Base-by-base conservation (phyloP, 306 rosid species). In the Casuarina equisetifolia region DNA sequence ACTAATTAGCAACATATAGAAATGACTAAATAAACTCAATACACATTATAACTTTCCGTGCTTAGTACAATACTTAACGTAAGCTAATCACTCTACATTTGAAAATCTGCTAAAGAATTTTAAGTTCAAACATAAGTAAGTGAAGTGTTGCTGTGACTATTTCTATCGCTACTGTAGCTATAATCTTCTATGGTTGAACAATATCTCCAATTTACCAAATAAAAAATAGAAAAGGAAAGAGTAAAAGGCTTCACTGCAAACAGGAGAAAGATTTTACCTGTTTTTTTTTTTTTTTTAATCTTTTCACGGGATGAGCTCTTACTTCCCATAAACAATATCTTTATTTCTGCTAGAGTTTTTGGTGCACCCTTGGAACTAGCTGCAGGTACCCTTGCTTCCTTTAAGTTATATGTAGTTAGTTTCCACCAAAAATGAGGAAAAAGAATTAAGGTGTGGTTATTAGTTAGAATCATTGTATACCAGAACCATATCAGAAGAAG, bases 351-450 rank as follows among this genome's bases (percentile, higher is more conserved):
- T 68, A 75, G 97, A 74, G 80, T 87, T 85, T 92, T 92, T 67
- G 97, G 81, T 15, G 91, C 88, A 44, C 93, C 91, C 78, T 91
- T 95, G 69, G 92, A 76, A 54, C 97, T 88, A 48, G 98, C 93
- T 69, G 98, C 97, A 62, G 98, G 97, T 89, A 95, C 88, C 79
- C 98, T 88, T 76, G 92, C 98, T 92, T 95, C 97, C 96, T 93
- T 83, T 78, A 11, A 79, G 74, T 39, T 38, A 73, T 4, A 17
- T 52, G 68, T 62, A 61, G 64, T 83, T 78, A 87, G 84, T 19
- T 25, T 0, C 64, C 39, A 58, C 6, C 16, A 25, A 25, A 58
- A n/a, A 25, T 9, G 4, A 58, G 16, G 12, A 25, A 61, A 61
- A 32, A 35, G n/a, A 51, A 61, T 5, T 55, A 55, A 25, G 68